Percentiles rank a stretch among this genome's conserved stretches.
Evolutionary conservation across 805 yeast species (phyloP).

Genomic region (Ogataea ramenticola): DNA sequence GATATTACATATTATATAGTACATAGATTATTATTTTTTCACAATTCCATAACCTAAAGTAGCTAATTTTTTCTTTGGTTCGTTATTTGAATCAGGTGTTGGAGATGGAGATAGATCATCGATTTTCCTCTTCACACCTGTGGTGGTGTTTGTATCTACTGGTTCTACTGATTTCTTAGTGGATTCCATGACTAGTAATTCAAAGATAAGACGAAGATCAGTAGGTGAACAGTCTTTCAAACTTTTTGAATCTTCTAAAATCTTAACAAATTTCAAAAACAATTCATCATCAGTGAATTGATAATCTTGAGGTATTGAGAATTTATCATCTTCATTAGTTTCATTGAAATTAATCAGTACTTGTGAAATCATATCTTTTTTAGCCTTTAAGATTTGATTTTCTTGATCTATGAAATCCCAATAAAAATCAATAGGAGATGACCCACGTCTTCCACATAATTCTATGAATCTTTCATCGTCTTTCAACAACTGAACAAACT

Average conservation of each 20-base stretch:
- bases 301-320: neutral
- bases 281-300: neutral
- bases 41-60: slow-evolving; percentile 21
- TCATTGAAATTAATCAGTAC: slow-evolving; percentile 27
- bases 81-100: neutral
- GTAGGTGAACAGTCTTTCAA: neutral
- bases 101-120: slow-evolving; percentile 4
- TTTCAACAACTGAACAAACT: slow-evolving; percentile 42
- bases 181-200: slow-evolving; percentile 12
- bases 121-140: slow-evolving; percentile 3
- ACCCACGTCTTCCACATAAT: slow-evolving; percentile 69
- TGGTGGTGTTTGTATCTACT: too few species aligned
- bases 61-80: slow-evolving; percentile 12
- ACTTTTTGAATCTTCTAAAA: neutral
- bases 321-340: slow-evolving; percentile 8
- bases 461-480: slow-evolving; percentile 51
- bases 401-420: slow-evolving; percentile 67
- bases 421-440: slow-evolving; percentile 68
- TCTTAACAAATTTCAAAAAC: neutral
- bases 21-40: too few species aligned
- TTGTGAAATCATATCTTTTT: slow-evolving; percentile 53
- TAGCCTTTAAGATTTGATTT: slow-evolving; percentile 45
- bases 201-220: slow-evolving; percentile 12
- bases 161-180: neutral
- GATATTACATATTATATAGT: neutral